phyloP scores from a whole-genome alignment of 1,139 yeast genomes.

The Suhomyces kunorum region DNA sequence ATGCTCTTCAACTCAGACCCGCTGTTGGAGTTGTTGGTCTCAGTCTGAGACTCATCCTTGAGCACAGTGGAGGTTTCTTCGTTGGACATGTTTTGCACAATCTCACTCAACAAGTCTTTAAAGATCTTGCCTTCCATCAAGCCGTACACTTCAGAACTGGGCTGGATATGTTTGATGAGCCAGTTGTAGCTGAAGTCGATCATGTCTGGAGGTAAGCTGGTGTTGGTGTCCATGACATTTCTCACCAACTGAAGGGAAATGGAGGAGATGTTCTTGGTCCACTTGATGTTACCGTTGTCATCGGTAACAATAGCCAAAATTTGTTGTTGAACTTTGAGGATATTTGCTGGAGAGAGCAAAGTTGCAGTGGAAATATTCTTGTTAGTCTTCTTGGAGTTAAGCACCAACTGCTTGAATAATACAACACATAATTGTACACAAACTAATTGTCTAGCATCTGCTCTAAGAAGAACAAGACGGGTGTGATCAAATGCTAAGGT shows the following conservation, averaged over 20 bases:
- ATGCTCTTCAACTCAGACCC: constrained; percentile 47
- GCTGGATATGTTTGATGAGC: constrained; percentile 85
- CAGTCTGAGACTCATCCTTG: constrained; percentile 7
- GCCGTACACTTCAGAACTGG: constrained; percentile 75
- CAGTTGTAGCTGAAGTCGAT: constrained; percentile 75
- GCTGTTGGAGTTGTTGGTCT: constrained; percentile 3
- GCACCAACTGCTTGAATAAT: constrained; percentile 67
- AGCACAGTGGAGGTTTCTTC: constrained; percentile 4
- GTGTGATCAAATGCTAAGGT: constrained; percentile 88
- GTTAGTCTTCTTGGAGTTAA: constrained; percentile 35
- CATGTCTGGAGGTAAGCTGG: constrained; percentile 38
- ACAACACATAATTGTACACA: constrained; percentile 76
- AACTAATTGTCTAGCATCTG: constrained; percentile 82
- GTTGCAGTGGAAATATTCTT: constrained; percentile 14
- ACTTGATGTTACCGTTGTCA: constrained; percentile 82
- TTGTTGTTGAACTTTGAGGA: constrained; percentile 51
- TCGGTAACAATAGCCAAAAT: constrained; percentile 80
- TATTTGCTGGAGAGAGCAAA: constrained; percentile 30
- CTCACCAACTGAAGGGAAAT: constrained; percentile 73
- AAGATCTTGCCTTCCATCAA: constrained; percentile 72
- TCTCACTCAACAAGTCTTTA: constrained; percentile 46
- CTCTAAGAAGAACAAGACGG: constrained; percentile 71
- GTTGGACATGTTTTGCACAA: constrained; percentile 18
- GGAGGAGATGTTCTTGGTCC: constrained; percentile 81
- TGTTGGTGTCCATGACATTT: constrained; percentile 27